These are phyloP conservation scores for Lasiosphaeria miniovina DNA, from an alignment of 495 filamentous ascomycete genomes.

Conservation along the genomic window DNA sequence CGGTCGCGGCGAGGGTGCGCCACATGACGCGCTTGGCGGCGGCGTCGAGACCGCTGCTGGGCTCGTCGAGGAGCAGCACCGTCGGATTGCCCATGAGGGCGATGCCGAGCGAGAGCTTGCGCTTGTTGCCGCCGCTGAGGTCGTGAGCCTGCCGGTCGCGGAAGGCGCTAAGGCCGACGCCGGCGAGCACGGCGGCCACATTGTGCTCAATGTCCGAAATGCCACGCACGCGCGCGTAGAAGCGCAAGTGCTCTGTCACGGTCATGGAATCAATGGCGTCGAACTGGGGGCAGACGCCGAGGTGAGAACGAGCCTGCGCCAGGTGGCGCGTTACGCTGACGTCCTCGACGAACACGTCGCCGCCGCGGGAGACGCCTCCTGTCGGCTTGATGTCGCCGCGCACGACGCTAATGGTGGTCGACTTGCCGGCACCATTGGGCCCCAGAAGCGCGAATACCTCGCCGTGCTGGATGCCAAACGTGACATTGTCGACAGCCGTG, in stretches of 20 bases:
- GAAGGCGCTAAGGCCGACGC: slow-evolving; percentile 60
- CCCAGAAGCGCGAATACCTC: slow-evolving; percentile 85
- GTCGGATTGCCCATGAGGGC: slow-evolving; percentile 73
- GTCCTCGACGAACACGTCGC: slow-evolving; percentile 74
- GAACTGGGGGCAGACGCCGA: slow-evolving; percentile 79
- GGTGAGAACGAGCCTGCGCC: slow-evolving; percentile 61
- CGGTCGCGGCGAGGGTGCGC: slow-evolving; percentile 59
- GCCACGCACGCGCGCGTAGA: slow-evolving; percentile 71
- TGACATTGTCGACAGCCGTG: slow-evolving; percentile 76
- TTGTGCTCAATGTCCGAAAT: slow-evolving; percentile 62
- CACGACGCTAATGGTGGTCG: slow-evolving; percentile 78
- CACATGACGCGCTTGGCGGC: slow-evolving; percentile 75
- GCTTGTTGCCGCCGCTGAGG: slow-evolving; percentile 70
- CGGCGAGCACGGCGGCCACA: slow-evolving; percentile 55
- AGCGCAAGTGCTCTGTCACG: slow-evolving; percentile 64
- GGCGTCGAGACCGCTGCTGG: slow-evolving; percentile 67
- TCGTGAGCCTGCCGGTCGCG: slow-evolving; percentile 59
- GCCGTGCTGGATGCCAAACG: slow-evolving; percentile 71
- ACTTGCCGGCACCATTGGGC: slow-evolving; percentile 87
- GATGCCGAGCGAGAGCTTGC: slow-evolving; percentile 69
- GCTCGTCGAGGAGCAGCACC: slow-evolving; percentile 70
- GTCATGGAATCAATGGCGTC: slow-evolving; percentile 70
- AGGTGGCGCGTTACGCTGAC: slow-evolving; percentile 63
- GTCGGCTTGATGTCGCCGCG: slow-evolving; percentile 75
- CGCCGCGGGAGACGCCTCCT: slow-evolving; percentile 37